Conservation (phyloP, 2,329 filamentous ascomycete species). For the Tricladium varicosporioides region DNA sequence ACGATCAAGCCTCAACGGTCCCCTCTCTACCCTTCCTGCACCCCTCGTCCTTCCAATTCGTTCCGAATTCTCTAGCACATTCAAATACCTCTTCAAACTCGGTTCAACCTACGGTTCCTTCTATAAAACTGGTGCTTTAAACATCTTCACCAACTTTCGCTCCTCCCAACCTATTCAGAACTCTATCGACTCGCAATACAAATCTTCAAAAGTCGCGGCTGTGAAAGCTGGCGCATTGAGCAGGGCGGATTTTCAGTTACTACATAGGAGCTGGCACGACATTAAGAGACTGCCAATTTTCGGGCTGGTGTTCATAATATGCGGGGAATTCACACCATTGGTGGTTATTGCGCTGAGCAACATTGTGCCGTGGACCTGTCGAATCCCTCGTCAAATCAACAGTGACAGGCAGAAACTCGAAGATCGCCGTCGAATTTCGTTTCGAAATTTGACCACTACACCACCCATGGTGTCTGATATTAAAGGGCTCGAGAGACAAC, state of each 20-base stretch:
- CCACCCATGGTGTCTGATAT: constrained; percentile 16
- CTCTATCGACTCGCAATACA: constrained; percentile 43
- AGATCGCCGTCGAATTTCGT: constrained; percentile 47
- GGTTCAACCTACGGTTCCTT: constrained; percentile 79
- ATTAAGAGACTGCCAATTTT: constrained; percentile 77
- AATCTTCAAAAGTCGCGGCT: constrained; percentile 33
- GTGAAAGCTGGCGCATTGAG: constrained; percentile 43
- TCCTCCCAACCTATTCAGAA: constrained; percentile 43
- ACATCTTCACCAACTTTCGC: constrained; percentile 66
- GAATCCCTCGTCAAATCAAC: constrained; percentile 74
- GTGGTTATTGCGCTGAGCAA: constrained; percentile 68
- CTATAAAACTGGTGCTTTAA: constrained; percentile 82
- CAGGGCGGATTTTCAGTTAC: constrained; percentile 69
- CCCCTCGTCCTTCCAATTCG: constrained; percentile 61
- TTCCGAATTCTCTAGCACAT: constrained; percentile 39
- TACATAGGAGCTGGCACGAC: constrained; percentile 68
- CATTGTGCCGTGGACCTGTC: constrained; percentile 77
- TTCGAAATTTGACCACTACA: constrained; percentile 39
- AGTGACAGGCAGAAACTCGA: constrained; percentile 54
- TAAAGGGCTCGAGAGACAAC: constrained; percentile 35
- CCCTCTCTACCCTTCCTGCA: constrained; percentile 69
- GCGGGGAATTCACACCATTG: constrained; percentile 84
- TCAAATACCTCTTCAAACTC: constrained; percentile 25
- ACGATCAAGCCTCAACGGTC: constrained; percentile 60
- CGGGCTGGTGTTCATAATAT: constrained; percentile 68